Conservation (phyloP, 805 yeast genomes). For the Scheffersomyces amazonensis region DNA sequence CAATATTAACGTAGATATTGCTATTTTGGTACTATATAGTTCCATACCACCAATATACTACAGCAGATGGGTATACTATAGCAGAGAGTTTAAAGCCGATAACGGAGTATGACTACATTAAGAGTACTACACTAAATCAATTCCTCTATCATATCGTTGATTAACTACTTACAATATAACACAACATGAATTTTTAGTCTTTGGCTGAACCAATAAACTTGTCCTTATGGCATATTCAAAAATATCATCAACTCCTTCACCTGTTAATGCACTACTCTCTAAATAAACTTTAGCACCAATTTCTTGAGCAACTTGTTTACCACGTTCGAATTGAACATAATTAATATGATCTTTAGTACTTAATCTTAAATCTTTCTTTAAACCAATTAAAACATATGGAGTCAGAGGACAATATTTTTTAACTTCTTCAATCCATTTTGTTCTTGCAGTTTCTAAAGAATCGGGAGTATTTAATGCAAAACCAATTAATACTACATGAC, state of each 20-base stretch:
- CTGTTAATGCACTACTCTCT: constrained; percentile 89
- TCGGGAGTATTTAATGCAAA: constrained; percentile 85
- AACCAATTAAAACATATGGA: constrained; percentile 76
- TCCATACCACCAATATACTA: too few species aligned
- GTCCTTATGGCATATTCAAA: constrained; percentile 90
- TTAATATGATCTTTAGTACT: constrained; percentile 33
- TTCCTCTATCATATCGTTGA: too few species aligned
- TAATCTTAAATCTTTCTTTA: constrained; percentile 76
- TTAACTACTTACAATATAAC: constrained; percentile 25
- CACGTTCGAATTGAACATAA: constrained; percentile 57
- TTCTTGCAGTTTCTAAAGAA: constrained; percentile 74
- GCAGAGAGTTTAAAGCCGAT: too few species aligned
- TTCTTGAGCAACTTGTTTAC: constrained; percentile 65
- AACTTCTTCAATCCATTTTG: constrained; percentile 88
- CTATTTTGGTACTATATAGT: too few species aligned
- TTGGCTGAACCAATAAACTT: constrained; percentile 49
- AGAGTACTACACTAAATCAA: too few species aligned
- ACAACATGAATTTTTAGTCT: constrained; percentile 31
- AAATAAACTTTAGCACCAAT: constrained; percentile 82
- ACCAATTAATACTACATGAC: constrained; percentile 82
- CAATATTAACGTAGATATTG: too few species aligned
- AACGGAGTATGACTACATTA: too few species aligned
- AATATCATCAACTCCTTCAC: constrained; percentile 93
- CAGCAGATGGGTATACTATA: too few species aligned
- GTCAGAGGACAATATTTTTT: constrained; percentile 74